A percentile compares a stretch with the other conserved stretches of the same genome.
Evolutionary conservation across 768 basidiomycete species (phyloP).

Genomic region (Tylopilus felleus): DNA sequence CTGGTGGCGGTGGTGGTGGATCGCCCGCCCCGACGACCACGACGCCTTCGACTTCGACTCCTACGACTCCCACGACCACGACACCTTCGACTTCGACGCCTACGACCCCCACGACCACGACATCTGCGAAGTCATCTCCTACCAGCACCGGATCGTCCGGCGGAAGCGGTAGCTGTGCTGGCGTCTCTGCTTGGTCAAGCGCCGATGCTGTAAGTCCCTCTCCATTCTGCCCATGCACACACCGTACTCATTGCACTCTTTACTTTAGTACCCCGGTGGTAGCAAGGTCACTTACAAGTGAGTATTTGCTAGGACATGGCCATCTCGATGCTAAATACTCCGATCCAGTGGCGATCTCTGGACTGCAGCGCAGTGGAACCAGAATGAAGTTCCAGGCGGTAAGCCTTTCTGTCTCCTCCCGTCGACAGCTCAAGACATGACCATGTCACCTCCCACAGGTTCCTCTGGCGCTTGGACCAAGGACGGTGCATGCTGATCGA

Average conservation of each 20-base stretch:
- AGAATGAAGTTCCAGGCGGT: conserved; percentile 35
- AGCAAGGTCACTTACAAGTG: conserved; percentile 40
- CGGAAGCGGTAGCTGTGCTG: conserved; percentile 31
- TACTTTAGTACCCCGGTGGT: conserved; percentile 42
- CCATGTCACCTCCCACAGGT: background rate
- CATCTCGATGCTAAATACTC: background rate
- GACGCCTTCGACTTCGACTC: background rate
- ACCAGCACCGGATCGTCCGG: background rate
- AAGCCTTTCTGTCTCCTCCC: background rate
- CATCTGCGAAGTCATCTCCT: background rate
- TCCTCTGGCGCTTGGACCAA: background rate
- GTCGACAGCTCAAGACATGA: background rate
- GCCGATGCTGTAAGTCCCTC: conserved; percentile 34
- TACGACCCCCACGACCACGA: background rate
- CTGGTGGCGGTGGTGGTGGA: background rate
- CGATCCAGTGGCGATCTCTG: conserved; percentile 42
- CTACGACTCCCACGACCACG: background rate
- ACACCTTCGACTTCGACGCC: background rate
- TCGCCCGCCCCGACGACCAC: background rate
- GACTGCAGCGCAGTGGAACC: conserved; percentile 45
- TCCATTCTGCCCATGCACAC: no score
- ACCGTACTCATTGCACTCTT: background rate
- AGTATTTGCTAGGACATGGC: background rate
- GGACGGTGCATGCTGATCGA: background rate
- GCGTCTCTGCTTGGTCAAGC: conserved; percentile 42